These are phyloP conservation scores for Mimosa bimucronata DNA, from an alignment of 306 rosid genomes.

Conservation along the genomic window DNA sequence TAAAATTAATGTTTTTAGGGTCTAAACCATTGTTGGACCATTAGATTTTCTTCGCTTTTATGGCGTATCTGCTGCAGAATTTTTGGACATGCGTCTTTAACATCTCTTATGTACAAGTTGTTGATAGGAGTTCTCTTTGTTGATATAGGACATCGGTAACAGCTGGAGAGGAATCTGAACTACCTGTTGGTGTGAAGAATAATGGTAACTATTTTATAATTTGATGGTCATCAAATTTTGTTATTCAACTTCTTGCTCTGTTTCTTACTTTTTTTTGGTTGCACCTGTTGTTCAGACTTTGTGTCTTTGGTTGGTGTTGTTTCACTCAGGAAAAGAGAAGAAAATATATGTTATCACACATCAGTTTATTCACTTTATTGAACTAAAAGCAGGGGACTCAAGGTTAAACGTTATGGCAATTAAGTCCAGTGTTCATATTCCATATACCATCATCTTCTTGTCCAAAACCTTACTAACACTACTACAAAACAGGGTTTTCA, in stretches of 20 bases:
- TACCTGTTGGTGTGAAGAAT: conserved; percentile 68
- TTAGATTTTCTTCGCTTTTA: neutral
- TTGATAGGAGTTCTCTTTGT: neutral
- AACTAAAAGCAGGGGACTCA: conserved; percentile 61
- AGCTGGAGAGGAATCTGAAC: conserved; percentile 70
- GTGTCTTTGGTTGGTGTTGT: conserved; percentile 8
- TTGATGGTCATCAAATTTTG: neutral
- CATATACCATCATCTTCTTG: conserved; percentile 58
- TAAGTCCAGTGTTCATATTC: conserved; percentile 69
- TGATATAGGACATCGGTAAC: conserved; percentile 45
- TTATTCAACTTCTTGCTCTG: neutral
- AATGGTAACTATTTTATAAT: conserved; percentile 55
- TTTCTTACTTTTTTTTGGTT: neutral
- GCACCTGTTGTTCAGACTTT: neutral
- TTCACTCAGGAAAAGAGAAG: neutral
- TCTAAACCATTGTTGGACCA: neutral
- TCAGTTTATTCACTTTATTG: conserved; percentile 33
- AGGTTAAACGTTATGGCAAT: conserved; percentile 63
- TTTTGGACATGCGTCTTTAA: neutral
- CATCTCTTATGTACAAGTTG: neutral
- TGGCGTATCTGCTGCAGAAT: no score
- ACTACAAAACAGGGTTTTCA: no score
- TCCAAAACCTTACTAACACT: conserved; percentile 79
- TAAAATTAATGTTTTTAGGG: neutral
- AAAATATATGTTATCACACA: neutral